Base-by-base conservation (phyloP, 2,329 filamentous ascomycete genomes). In the Clonostachys rhizophaga region DNA sequence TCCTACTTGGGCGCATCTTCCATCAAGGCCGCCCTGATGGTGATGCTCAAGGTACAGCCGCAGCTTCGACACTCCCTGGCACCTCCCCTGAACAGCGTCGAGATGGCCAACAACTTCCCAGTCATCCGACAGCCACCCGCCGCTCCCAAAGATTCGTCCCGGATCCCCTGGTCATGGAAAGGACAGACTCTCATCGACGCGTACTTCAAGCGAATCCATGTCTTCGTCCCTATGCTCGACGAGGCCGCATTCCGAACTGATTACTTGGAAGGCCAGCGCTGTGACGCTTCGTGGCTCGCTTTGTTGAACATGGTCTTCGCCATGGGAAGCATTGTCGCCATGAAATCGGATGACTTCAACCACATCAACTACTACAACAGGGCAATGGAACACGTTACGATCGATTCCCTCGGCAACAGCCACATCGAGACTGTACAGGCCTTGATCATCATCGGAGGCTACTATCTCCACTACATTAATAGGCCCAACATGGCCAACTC, bases 231-330 rank as follows among this genome's bases (percentile, higher is more conserved):
- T 0, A 82, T 90, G 75, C 72, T 91, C 4, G 86, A 91, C 54
- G 86, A 90, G 61, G 77, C 78, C 16, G 75, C 78, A 10, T 89
- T 90, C 62, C 79, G 53, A 61, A 84, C 87, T 58, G 82, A 87
- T 40, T 87, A 87, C 59, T 35, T 52, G 12, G 49, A 52, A 34
- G 50, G 49, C 11, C 77, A 81, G 52, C 73, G 84, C 16, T 81
- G 74, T 49, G 86, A 90, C 59, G 72, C 79, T 1, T 76, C 84
- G 17, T 91, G 87, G 87, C 72, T 89, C 16, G 82, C 83, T 9
- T 66, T 91, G 7, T 68, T 89, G 17, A 90, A 91, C 60, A 87
- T 87, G 69, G 85, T 91, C 5, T 85, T 89, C 53, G 85, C 86
- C 5, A 79, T 90, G 68, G 87, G 87, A 13, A 87, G 83, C 55